Evolutionary conservation across 768 basidiomycete genomes (phyloP).

Genomic region (Porpolomopsis calyptriformis): DNA sequence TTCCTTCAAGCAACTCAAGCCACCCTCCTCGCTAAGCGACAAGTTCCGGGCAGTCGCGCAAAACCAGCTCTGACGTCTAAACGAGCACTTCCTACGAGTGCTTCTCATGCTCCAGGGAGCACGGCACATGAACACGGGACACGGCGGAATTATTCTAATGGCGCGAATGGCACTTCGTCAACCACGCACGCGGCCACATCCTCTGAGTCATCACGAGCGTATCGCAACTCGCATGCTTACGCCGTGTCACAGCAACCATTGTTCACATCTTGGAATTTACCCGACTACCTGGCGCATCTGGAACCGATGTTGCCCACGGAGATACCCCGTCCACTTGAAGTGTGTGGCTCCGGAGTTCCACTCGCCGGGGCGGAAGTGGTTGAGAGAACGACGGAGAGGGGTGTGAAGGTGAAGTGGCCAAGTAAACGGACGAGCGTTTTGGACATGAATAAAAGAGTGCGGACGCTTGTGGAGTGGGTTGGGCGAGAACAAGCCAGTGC

Average conservation of each 20-base stretch:
- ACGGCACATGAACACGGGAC: conserved; percentile 34
- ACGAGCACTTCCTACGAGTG: conserved; percentile 26
- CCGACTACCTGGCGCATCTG: conserved; percentile 86
- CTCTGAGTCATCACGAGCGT: conserved; percentile 50
- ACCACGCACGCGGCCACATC: conserved; percentile 23
- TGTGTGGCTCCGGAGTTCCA: conserved; percentile 32
- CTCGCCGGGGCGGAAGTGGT: conserved; percentile 36
- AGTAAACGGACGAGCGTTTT: conserved; percentile 90
- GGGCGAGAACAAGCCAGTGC: conserved; percentile 75
- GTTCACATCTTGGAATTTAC: conserved; percentile 81
- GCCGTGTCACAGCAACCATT: conserved; percentile 69
- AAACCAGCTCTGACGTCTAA: conserved; percentile 33
- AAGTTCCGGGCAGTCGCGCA: conserved; percentile 24
- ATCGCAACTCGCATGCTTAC: conserved; percentile 72
- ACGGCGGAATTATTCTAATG: conserved; percentile 39
- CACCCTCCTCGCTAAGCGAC: conserved; percentile 24
- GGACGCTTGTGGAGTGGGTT: conserved; percentile 89
- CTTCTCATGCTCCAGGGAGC: conserved; percentile 12
- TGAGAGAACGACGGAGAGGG: conserved; percentile 60
- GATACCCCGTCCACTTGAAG: conserved; percentile 62
- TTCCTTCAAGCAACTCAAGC: no score
- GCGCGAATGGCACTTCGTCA: conserved; percentile 25
- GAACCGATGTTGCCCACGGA: conserved; percentile 73
- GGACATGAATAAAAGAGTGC: conserved; percentile 94
- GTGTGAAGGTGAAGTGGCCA: conserved; percentile 88